A percentile compares a stretch with the other conserved stretches of the same genome.
These are phyloP conservation scores for Fusarium illudens DNA, from an alignment of 2,329 filamentous ascomycete genomes.

Conservation along the genomic window DNA sequence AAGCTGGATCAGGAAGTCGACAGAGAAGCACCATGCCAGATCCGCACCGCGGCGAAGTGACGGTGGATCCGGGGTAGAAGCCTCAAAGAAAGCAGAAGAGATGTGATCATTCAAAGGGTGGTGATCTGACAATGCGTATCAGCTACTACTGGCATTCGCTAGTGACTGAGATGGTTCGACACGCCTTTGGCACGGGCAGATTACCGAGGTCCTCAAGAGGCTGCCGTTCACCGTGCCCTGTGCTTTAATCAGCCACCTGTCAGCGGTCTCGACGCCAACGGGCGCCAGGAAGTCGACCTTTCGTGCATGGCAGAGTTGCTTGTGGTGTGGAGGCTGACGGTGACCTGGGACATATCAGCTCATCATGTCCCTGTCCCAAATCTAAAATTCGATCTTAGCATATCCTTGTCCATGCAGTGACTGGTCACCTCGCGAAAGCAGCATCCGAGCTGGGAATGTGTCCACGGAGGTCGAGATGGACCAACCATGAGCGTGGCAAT, in stretches of 20 bases:
- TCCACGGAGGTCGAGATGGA: conserved; percentile 3
- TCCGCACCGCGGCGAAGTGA: conserved; percentile 33
- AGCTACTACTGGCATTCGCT: conserved; percentile 5
- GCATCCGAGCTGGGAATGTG: conserved; percentile 10
- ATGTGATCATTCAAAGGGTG: conserved; percentile 19
- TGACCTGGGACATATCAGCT: conserved; percentile 28
- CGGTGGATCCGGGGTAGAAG: conserved; percentile 44
- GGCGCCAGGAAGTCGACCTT: conserved; percentile 14
- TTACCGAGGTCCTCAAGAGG: conserved; percentile 26
- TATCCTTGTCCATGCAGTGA: conserved; percentile 21
- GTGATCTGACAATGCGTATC: conserved; percentile 23
- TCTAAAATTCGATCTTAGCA: conserved; percentile 33
- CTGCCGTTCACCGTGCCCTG: conserved; percentile 6
- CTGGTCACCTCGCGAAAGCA: conserved; percentile 18
- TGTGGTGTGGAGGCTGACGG: conserved; percentile 22
- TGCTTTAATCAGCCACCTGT: conserved; percentile 21
- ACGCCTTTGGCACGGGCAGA: conserved; percentile 17
- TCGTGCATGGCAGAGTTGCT: conserved; percentile 14
- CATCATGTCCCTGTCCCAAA: conserved; percentile 32
- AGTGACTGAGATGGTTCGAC: conserved; percentile 18
- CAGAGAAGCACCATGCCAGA: conserved; percentile 33
- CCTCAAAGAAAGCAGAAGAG: conserved; percentile 22
- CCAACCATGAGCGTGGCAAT: conserved; percentile 18
- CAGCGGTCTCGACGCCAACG: conserved; percentile 32
- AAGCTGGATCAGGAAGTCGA: conserved; percentile 40